Conservation (phyloP, 352 stramenopile species). For the Globisporangium cederbergense region DNA sequence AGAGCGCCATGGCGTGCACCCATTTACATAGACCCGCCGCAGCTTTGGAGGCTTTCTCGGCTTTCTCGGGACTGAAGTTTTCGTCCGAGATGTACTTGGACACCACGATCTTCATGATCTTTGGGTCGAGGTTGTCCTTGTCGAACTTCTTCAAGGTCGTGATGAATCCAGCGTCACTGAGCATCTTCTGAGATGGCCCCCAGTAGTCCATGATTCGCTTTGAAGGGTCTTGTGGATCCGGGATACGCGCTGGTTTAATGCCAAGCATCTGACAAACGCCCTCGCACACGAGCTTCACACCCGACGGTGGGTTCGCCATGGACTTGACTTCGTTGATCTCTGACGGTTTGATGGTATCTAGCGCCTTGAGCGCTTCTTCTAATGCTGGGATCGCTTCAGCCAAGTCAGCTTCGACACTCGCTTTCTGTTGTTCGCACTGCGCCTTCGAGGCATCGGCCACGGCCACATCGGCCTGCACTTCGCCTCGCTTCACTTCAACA, state of each 20-base stretch:
- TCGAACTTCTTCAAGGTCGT: slow-evolving; percentile 90
- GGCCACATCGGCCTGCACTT: slow-evolving; percentile 80
- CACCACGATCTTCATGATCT: slow-evolving; percentile 87
- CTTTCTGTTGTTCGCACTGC: slow-evolving; percentile 88
- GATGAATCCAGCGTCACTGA: slow-evolving; percentile 91
- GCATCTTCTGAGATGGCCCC: slow-evolving; percentile 92
- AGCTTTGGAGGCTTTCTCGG: slow-evolving; percentile 91
- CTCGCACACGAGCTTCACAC: slow-evolving; percentile 92
- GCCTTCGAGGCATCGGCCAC: slow-evolving; percentile 82
- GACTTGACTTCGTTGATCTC: slow-evolving; percentile 94
- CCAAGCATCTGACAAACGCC: slow-evolving; percentile 94
- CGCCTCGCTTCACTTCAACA: slow-evolving; percentile 74
- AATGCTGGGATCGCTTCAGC: slow-evolving; percentile 91
- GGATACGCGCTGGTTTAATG: slow-evolving; percentile 91
- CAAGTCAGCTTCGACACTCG: slow-evolving; percentile 86
- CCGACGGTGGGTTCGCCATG: slow-evolving; percentile 90
- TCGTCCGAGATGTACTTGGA: slow-evolving; percentile 91
- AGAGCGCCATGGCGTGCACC: slow-evolving; percentile 92
- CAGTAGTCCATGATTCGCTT: slow-evolving; percentile 96
- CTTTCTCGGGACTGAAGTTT: slow-evolving; percentile 90
- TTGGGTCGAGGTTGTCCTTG: slow-evolving; percentile 86
- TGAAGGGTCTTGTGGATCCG: slow-evolving; percentile 87
- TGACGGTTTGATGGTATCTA: slow-evolving; percentile 90
- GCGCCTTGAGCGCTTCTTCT: slow-evolving; percentile 90
- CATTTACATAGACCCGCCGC: slow-evolving; percentile 92